Evolutionary conservation across 768 basidiomycete species (phyloP).

Genomic region (Rubroboletus pulcherrimus): DNA sequence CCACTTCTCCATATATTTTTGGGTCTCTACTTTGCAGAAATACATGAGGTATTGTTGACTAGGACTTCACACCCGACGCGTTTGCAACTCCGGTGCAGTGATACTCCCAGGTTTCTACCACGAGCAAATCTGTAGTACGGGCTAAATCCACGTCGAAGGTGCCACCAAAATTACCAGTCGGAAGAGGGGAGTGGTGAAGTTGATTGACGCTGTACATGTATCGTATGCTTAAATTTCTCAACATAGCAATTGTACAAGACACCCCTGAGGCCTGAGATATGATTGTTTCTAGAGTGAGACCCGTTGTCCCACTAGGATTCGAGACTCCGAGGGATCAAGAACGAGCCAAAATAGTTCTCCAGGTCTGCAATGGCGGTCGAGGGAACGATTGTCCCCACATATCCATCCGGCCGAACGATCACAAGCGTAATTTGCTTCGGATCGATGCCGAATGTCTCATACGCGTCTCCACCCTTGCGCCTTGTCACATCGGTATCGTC

Average conservation of each 20-base stretch:
- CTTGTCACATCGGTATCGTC: constrained; percentile 35
- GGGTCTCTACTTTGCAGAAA: no score
- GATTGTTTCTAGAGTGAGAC: not conserved
- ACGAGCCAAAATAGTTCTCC: constrained; percentile 46
- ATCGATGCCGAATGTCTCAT: constrained; percentile 34
- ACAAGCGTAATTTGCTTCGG: constrained; percentile 30
- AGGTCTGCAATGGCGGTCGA: constrained; percentile 33
- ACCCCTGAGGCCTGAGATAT: not conserved
- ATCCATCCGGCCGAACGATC: constrained; percentile 40
- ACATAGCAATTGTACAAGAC: constrained; percentile 24
- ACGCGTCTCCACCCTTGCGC: constrained; percentile 31
- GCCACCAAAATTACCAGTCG: constrained; percentile 31
- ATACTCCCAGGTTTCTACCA: not conserved
- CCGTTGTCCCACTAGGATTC: not conserved
- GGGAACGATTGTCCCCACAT: constrained; percentile 35
- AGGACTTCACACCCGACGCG: no score
- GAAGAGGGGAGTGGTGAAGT: constrained; percentile 53
- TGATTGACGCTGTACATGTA: constrained; percentile 19
- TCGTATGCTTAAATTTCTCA: constrained; percentile 12
- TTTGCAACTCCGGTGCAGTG: no score
- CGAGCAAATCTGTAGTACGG: constrained; percentile 11
- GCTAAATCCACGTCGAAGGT: constrained; percentile 11
- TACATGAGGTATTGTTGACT: no score
- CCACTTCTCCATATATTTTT: not conserved
- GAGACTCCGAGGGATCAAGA: constrained; percentile 31